A percentile compares a stretch with the other conserved stretches of the same genome.
These are phyloP conservation scores for Sporisorium iseilematis-ciliati DNA, from an alignment of 1,284 basidiomycete genomes.

Conservation along the genomic window DNA sequence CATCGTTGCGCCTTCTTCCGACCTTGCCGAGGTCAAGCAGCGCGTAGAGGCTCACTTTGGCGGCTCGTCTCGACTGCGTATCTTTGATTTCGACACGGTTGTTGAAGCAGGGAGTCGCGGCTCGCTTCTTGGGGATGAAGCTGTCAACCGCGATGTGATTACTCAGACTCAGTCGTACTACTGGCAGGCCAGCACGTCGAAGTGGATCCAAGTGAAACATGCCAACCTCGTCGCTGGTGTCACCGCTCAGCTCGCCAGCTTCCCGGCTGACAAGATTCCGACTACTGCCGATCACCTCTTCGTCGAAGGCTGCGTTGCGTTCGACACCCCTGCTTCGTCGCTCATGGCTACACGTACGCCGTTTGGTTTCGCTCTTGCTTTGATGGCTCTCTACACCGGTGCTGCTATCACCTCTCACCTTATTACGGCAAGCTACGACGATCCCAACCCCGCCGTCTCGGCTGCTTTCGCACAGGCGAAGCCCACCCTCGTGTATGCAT, in stretches of 20 bases:
- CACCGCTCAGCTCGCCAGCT: slow-evolving; percentile 58
- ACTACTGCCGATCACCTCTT: slow-evolving; percentile 50
- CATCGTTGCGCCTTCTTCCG: slow-evolving; percentile 41
- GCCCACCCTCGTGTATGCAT: slow-evolving; percentile 60
- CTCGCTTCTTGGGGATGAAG: slow-evolving; percentile 17
- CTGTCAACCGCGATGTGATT: slow-evolving; percentile 22
- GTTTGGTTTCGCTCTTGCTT: slow-evolving; percentile 52
- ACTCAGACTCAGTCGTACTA: slow-evolving; percentile 52
- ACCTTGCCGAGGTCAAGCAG: slow-evolving; percentile 28
- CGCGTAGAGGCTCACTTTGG: slow-evolving; percentile 24
- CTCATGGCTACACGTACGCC: slow-evolving; percentile 49
- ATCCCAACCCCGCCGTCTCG: slow-evolving; percentile 37
- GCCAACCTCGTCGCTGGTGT: slow-evolving; percentile 55
- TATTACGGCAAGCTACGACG: slow-evolving; percentile 42
- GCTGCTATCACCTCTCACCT: slow-evolving; percentile 52
- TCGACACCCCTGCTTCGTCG: slow-evolving; percentile 31
- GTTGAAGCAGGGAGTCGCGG: slow-evolving; percentile 37
- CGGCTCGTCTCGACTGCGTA: slow-evolving; percentile 40
- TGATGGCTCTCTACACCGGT: slow-evolving; percentile 64
- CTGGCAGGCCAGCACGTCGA: slow-evolving; percentile 45
- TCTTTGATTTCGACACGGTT: slow-evolving; percentile 43
- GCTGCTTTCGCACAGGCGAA: slow-evolving; percentile 18
- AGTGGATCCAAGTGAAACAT: slow-evolving; percentile 57
- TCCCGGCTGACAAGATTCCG: slow-evolving; percentile 63
- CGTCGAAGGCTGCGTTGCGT: slow-evolving; percentile 31